These are phyloP conservation scores for Sungouiella thailandica DNA, from an alignment of 805 yeast genomes.

Conservation along the genomic window DNA sequence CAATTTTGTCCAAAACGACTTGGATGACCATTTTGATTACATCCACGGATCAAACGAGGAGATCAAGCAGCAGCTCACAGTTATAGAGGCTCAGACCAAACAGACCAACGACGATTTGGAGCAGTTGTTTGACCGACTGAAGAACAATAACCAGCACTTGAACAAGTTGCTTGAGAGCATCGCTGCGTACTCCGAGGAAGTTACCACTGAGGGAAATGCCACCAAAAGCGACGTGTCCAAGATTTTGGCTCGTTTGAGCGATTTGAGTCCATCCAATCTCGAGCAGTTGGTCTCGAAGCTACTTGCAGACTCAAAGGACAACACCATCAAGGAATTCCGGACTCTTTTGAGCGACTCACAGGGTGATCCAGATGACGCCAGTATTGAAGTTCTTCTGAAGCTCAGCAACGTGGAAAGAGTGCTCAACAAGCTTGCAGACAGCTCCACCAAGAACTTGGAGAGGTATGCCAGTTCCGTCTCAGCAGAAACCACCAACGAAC, in stretches of 20 bases:
- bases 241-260: constrained; percentile 17
- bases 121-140: constrained; percentile 35
- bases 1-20: constrained; percentile 27
- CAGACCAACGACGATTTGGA: constrained; percentile 33
- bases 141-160: constrained; percentile 35
- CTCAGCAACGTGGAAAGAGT: no score
- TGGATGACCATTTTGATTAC: constrained; percentile 30
- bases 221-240: constrained; percentile 26
- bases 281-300: neutral
- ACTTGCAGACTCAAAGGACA: neutral
- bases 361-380: no score
- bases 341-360: no score
- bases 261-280: constrained; percentile 1
- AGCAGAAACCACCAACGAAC: no score
- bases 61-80: constrained; percentile 24
- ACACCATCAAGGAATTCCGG: neutral
- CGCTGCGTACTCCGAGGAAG: constrained; percentile 30
- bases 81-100: constrained; percentile 28
- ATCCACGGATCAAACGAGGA: constrained; percentile 27
- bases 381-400: no score
- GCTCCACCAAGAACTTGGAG: no score
- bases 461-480: no score
- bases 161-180: constrained; percentile 30
- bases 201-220: constrained; percentile 31
- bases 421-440: no score